Evolutionary conservation across 495 filamentous ascomycete genomes (phyloP), one percentile per base, ranked within the genome.

Genomic region (Podospora fimiseda): DNA sequence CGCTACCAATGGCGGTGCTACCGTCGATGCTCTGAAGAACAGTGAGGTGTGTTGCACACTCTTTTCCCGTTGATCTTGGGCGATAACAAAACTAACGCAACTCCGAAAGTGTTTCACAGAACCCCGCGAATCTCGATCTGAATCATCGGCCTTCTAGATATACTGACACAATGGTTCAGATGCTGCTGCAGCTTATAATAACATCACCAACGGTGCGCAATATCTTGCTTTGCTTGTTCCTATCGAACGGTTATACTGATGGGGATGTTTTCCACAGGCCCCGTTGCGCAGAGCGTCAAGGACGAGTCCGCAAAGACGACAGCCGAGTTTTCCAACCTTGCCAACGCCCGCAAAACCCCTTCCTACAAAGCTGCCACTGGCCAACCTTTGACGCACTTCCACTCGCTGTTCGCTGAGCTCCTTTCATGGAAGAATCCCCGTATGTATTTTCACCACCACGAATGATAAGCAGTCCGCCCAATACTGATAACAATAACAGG

Each of bases 371-470:
- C 89, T 60, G 83, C 82, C 57, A 94, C 84, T 63, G 90, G 89
- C 60, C 91, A 96, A 67, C 86, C 86, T 21, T 71, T 97, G 73
- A 96, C 90, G 44, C 87, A 91, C 72, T 99, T 96, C 71, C 93
- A 97, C 73, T 96, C 90, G 30, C 81, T 96, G 74, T 91, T 97
- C 75, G 88, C 88, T 63, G 88, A 87, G 68, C 79, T 99, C 49
- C 70, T 99, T 49, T 81, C 78, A 48, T 81, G 78, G 78, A 73
- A 79, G 61, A 75, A 80, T 61, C 77, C 73, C 54, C 64, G 71
- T 77, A 68, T 58, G 67, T 60, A 50, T 37, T 15, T 11, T 4
- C 27, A 18, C 51, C 49, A 45, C 5, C 15, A 14, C 11, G 9
- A 27, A 1, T 9, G 5, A 0, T 20, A 81, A 83, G 80, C 84